A percentile compares a stretch with the other conserved stretches of the same genome.
Evolutionary conservation across 164 flowering plant species (phyloP).

Genomic region (Dillenia suffruticosa): DNA sequence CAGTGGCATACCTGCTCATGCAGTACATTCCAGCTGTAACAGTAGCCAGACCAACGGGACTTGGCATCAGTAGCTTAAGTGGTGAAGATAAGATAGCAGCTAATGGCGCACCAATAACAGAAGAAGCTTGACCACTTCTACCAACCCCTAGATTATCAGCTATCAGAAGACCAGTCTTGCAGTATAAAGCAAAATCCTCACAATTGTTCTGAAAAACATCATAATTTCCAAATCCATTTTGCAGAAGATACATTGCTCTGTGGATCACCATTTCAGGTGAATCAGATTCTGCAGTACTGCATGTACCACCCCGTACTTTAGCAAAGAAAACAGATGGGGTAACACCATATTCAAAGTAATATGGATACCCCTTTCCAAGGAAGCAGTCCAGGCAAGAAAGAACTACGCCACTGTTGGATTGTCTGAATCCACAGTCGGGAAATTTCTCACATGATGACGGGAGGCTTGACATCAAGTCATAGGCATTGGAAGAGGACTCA

Average conservation of each 20-base stretch:
- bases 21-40: slow-evolving; percentile 93
- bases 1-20: slow-evolving; percentile 87
- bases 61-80: slow-evolving; percentile 69
- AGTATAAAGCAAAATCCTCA: slow-evolving; percentile 92
- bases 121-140: slow-evolving; percentile 90
- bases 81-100: slow-evolving; percentile 94
- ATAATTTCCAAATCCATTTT: slow-evolving; percentile 93
- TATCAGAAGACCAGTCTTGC: slow-evolving; percentile 86
- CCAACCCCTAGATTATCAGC: slow-evolving; percentile 69
- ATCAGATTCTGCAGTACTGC: slow-evolving; percentile 86
- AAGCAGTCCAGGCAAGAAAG: slow-evolving; percentile 94
- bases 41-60: slow-evolving; percentile 78
- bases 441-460: slow-evolving; percentile 53
- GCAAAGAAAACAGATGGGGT: slow-evolving; percentile 65
- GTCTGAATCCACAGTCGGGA: slow-evolving; percentile 95
- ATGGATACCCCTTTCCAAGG: slow-evolving; percentile 64
- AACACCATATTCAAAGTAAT: slow-evolving; percentile 81
- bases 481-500: slow-evolving; percentile 22
- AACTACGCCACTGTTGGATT: slow-evolving; percentile 80
- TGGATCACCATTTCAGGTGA: slow-evolving; percentile 62
- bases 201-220: slow-evolving; percentile 87
- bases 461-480: slow-evolving; percentile 26
- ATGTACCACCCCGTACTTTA: slow-evolving; percentile 94
- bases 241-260: slow-evolving; percentile 93
- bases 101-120: slow-evolving; percentile 83